These are phyloP conservation scores for Orbilia ellipsospora DNA, from an alignment of 2,329 filamentous ascomycete species.

Conservation along the genomic window DNA sequence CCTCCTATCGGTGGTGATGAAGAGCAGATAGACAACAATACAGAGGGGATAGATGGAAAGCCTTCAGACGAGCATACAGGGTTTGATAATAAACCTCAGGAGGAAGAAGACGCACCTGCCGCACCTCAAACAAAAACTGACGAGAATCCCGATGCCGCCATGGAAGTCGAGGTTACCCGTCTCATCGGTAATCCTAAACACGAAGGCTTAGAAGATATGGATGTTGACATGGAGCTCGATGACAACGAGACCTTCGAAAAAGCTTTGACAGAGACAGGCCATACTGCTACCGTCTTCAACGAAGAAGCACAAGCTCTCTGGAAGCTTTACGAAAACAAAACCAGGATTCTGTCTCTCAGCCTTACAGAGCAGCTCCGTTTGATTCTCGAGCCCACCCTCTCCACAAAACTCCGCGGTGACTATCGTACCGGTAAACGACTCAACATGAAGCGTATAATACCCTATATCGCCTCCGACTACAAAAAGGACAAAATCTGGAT, in stretches of 20 bases:
- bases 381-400: conserved; percentile 91
- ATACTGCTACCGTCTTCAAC: conserved; percentile 56
- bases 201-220: conserved; percentile 15
- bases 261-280: neutral
- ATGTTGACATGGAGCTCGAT: conserved; percentile 43
- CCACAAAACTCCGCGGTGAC: conserved; percentile 94
- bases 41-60: conserved; percentile 62
- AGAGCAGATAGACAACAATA: conserved; percentile 60
- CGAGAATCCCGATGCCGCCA: conserved; percentile 32
- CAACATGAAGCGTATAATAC: conserved; percentile 99
- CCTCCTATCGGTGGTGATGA: conserved; percentile 63
- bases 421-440: conserved; percentile 98
- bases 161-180: conserved; percentile 36
- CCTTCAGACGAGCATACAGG: conserved; percentile 36
- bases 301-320: conserved; percentile 79
- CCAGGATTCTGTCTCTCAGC: conserved; percentile 85
- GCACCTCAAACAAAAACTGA: conserved; percentile 19
- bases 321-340: conserved; percentile 84
- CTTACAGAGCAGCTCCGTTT: conserved; percentile 94
- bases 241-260: conserved; percentile 7
- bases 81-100: conserved; percentile 32
- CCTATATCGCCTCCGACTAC: conserved; percentile 97
- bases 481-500: conserved; percentile 99
- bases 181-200: conserved; percentile 27
- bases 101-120: conserved; percentile 14